Conservation (phyloP, 2,329 filamentous ascomycete genomes). For the Phialophora expanda region DNA sequence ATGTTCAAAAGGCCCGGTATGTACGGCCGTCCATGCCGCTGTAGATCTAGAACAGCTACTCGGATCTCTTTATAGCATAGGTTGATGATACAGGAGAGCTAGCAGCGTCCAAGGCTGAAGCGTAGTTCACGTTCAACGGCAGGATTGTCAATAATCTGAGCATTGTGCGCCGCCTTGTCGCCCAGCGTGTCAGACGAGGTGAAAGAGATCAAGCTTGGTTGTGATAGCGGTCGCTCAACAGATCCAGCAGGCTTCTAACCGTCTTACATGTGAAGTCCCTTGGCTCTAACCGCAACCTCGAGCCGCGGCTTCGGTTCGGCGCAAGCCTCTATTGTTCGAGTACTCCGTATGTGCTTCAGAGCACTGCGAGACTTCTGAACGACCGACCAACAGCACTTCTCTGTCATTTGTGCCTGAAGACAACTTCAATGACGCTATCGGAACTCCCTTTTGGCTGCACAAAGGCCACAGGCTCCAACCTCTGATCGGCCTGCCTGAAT, state of each 20-base stretch:
- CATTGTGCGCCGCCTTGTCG: neutral
- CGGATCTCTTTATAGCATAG: neutral
- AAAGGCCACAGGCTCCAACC: conserved; percentile 11
- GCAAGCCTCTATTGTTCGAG: neutral
- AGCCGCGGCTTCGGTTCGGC: neutral
- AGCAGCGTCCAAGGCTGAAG: too few species aligned
- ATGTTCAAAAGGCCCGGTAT: neutral
- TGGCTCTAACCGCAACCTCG: too few species aligned
- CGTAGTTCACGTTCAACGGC: neutral
- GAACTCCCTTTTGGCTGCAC: conserved; percentile 13
- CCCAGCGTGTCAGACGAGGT: neutral
- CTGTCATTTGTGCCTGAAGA: conserved; percentile 9
- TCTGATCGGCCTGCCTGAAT: conserved; percentile 15
- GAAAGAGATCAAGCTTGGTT: neutral
- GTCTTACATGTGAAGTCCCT: too few species aligned
- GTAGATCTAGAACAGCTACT: neutral
- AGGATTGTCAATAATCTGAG: neutral
- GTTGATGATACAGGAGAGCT: neutral
- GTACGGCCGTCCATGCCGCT: neutral
- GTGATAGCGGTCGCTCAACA: neutral
- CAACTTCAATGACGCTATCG: conserved; percentile 19
- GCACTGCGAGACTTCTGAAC: neutral
- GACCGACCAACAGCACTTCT: neutral
- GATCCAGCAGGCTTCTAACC: neutral
- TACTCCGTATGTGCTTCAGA: neutral